Conservation (phyloP, 768 basidiomycete genomes). For the Leccinellum luteum region DNA sequence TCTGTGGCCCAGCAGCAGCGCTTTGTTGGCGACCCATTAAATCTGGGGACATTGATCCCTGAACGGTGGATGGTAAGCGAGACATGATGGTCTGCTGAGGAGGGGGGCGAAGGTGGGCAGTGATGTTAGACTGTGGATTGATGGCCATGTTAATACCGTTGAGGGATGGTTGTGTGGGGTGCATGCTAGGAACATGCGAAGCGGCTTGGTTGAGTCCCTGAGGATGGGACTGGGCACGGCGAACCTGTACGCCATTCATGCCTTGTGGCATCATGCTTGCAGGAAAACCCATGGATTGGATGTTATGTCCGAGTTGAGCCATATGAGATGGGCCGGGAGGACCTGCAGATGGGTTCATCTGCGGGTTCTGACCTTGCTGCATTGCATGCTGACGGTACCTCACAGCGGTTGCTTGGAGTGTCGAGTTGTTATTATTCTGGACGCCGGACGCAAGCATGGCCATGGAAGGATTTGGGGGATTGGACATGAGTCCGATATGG, state of each 20-base stretch:
- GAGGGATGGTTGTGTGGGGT: conserved; percentile 34
- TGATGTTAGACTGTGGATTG: conserved; percentile 44
- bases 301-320: conserved; percentile 32
- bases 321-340: conserved; percentile 29
- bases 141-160: conserved; percentile 43
- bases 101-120: conserved; percentile 34
- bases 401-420: conserved; percentile 21
- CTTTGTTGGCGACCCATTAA: conserved; percentile 42
- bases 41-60: conserved; percentile 42
- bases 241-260: conserved; percentile 36
- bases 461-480: conserved; percentile 37
- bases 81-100: conserved; percentile 35
- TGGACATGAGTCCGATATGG: conserved; percentile 38
- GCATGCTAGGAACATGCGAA: conserved; percentile 36
- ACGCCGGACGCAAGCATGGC: conserved; percentile 35
- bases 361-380: conserved; percentile 38
- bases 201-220: conserved; percentile 41
- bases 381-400: conserved; percentile 34
- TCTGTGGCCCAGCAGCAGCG: conserved; percentile 40
- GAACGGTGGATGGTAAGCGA: conserved; percentile 32
- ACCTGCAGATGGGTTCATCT: conserved; percentile 31
- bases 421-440: conserved; percentile 24
- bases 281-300: conserved; percentile 43
- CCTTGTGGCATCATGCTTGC: conserved; percentile 41
- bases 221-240: conserved; percentile 61